These are phyloP conservation scores for Neurospora sp. DNA, from an alignment of 2,329 filamentous ascomycete species.

Conservation along the genomic window DNA sequence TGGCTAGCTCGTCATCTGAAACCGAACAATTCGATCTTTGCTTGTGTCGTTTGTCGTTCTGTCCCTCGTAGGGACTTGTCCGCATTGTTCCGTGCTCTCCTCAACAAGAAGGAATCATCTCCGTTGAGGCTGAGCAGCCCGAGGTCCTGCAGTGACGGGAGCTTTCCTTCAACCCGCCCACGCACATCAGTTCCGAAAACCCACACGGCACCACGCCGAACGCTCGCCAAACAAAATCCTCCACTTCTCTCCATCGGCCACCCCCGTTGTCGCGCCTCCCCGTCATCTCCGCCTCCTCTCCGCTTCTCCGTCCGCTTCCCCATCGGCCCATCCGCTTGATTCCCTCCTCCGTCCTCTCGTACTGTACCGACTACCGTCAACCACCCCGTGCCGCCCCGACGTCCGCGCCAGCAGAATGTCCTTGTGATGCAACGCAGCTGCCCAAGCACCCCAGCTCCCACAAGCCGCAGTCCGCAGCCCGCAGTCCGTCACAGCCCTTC, in stretches of 20 bases:
- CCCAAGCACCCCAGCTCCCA: constrained; percentile 7
- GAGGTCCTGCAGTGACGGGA: background rate
- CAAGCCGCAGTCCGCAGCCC: constrained; percentile 3
- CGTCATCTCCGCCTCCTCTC: background rate
- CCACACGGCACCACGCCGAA: background rate
- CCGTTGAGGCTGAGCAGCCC: background rate
- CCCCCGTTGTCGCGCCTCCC: background rate
- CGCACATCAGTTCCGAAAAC: background rate
- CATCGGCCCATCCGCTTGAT: background rate
- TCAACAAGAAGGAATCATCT: background rate
- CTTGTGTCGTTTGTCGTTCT: background rate
- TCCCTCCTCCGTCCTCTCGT: background rate
- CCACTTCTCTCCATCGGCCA: background rate
- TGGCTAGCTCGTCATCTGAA: background rate
- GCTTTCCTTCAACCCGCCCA: background rate
- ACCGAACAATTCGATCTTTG: background rate
- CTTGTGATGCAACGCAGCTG: constrained; percentile 15
- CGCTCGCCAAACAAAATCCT: background rate
- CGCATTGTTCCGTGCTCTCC: background rate
- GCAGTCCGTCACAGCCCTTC: background rate
- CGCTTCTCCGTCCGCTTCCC: background rate
- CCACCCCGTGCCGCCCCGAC: constrained; percentile 7
- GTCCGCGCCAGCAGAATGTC: constrained; percentile 11
- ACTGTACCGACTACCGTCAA: constrained; percentile 4
- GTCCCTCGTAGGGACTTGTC: background rate